These are phyloP conservation scores for Suillus variegatus DNA, from an alignment of 768 basidiomycete genomes.

Conservation along the genomic window DNA sequence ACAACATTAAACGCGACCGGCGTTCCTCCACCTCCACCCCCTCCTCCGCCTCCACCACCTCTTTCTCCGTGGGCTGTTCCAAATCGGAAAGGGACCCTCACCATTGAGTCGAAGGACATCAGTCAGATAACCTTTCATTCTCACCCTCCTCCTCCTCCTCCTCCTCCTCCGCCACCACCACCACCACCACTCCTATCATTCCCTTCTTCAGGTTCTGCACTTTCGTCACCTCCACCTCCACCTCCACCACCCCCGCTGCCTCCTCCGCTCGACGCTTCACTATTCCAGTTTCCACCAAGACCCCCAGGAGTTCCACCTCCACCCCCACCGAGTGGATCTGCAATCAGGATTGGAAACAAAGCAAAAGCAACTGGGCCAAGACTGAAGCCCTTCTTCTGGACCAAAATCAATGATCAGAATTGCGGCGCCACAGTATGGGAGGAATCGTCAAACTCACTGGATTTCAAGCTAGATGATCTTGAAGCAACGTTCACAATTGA, in stretches of 20 bases:
- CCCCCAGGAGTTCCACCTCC: slow-evolving; percentile 40
- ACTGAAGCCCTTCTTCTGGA: slow-evolving; percentile 91
- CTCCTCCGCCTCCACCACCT: slow-evolving; percentile 23
- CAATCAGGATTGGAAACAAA: slow-evolving; percentile 34
- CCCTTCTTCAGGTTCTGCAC: slow-evolving; percentile 12
- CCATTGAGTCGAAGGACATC: slow-evolving; percentile 8
- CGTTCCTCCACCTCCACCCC: slow-evolving; percentile 14
- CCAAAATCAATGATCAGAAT: slow-evolving; percentile 57
- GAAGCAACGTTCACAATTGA: slow-evolving; percentile 73
- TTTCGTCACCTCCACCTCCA: slow-evolving; percentile 29
- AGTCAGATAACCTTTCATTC: slow-evolving; percentile 8
- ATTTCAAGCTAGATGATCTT: slow-evolving; percentile 68
- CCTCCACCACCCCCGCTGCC: slow-evolving; percentile 34
- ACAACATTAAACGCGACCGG: slow-evolving; percentile 10
- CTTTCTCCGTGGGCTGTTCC: slow-evolving; percentile 18
- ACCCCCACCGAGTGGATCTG: slow-evolving; percentile 23
- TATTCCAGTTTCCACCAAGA: slow-evolving; percentile 29
- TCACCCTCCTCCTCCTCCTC: slow-evolving; percentile 33
- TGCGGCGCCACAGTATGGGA: slow-evolving; percentile 68
- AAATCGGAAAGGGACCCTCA: slow-evolving; percentile 12
- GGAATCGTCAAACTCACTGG: slow-evolving; percentile 43
- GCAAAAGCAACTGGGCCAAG: slow-evolving; percentile 46
- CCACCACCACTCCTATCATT: slow-evolving; percentile 15
- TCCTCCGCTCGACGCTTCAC: slow-evolving; percentile 22
- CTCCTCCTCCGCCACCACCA: slow-evolving; percentile 27